Percentiles rank a stretch among this genome's conserved stretches.
These are phyloP conservation scores for Wickerhamomyces hampshirensis DNA, from an alignment of 805 yeast genomes.

Conservation along the genomic window DNA sequence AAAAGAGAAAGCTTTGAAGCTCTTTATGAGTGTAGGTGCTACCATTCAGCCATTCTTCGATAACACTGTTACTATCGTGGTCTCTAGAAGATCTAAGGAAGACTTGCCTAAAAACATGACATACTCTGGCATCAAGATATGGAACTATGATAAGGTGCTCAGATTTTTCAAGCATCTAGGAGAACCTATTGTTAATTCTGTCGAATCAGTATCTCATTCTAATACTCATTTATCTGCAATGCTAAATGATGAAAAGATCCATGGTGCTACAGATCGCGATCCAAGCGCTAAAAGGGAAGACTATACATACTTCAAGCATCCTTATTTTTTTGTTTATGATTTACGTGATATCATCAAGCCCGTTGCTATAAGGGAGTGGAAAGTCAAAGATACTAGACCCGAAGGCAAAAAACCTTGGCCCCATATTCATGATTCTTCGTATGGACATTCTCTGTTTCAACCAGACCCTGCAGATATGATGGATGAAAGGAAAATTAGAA, in stretches of 20 bases:
- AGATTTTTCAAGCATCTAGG: slow-evolving; percentile 70
- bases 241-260: slow-evolving; percentile 76
- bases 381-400: slow-evolving; percentile 23
- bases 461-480: slow-evolving; percentile 43
- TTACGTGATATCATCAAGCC: slow-evolving; percentile 75
- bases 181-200: slow-evolving; percentile 23
- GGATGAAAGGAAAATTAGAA: slow-evolving; percentile 36
- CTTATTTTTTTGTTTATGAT: slow-evolving; percentile 77
- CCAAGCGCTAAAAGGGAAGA: slow-evolving; percentile 83
- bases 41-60: slow-evolving; percentile 56
- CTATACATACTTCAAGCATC: slow-evolving; percentile 70
- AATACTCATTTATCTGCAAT: slow-evolving; percentile 48
- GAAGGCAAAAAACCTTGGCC: slow-evolving; percentile 43
- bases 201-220: slow-evolving; percentile 6
- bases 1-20: slow-evolving; percentile 28
- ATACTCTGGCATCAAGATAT: slow-evolving; percentile 49
- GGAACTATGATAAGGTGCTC: slow-evolving; percentile 83
- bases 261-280: slow-evolving; percentile 86
- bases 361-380: slow-evolving; percentile 80
- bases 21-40: slow-evolving; percentile 41
- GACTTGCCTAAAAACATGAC: slow-evolving; percentile 45
- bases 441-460: slow-evolving; percentile 78
- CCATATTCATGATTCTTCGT: slow-evolving; percentile 51
- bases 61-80: slow-evolving; percentile 61
- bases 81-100: slow-evolving; percentile 55